Conservation (phyloP, 1,284 basidiomycete species). For the Cutaneotrichosporon dermatis region DNA sequence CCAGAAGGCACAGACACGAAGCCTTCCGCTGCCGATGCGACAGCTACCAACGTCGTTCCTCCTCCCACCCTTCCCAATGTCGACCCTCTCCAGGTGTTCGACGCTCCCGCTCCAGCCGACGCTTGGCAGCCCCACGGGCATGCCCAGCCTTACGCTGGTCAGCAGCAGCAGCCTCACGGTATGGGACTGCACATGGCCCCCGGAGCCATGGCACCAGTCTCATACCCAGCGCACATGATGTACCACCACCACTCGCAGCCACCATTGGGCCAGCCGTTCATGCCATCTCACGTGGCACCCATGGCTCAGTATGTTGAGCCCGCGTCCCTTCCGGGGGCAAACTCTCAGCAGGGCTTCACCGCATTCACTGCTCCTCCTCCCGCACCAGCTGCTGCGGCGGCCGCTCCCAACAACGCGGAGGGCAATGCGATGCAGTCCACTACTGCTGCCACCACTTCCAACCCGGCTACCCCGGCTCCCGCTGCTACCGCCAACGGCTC, state of each 20-base stretch:
- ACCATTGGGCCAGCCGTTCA: conserved; percentile 4
- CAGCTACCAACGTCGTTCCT: neutral
- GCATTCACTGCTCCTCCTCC: neutral
- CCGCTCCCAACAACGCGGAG: neutral
- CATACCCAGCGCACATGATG: conserved; percentile 1
- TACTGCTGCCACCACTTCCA: neutral
- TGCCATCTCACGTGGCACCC: neutral
- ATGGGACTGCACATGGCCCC: neutral
- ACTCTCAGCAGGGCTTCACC: conserved; percentile 1
- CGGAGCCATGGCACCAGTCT: conserved; percentile 2
- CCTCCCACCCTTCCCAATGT: conserved; percentile 4
- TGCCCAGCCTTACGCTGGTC: neutral
- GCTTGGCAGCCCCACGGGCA: neutral
- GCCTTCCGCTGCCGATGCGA: neutral
- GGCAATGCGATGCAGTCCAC: neutral
- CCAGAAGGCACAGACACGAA: neutral
- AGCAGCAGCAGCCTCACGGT: conserved; percentile 2
- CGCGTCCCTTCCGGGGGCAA: neutral
- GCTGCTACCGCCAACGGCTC: neutral
- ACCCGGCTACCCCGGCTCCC: no score
- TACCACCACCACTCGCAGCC: conserved; percentile 6
- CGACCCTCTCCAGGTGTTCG: conserved; percentile 12
- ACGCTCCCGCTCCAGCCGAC: neutral
- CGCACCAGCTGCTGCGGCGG: neutral
- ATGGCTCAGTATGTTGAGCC: conserved; percentile 13